Percentiles rank a stretch among this genome's conserved stretches.
Conservation (phyloP, 495 filamentous ascomycete genomes). For the Xylaria sp. region DNA sequence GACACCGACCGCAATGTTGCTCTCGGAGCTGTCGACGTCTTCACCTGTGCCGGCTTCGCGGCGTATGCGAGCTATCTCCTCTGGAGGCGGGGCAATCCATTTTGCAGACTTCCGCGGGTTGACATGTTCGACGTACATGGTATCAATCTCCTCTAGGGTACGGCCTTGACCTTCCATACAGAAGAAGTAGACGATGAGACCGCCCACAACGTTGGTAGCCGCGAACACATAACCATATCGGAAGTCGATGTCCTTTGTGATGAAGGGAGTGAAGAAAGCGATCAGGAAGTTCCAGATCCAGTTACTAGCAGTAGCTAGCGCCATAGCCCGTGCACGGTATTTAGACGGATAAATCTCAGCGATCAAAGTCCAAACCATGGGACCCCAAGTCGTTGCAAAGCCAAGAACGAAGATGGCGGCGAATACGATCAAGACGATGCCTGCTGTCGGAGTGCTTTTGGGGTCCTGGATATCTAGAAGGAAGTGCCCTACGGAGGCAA, state of each 20-base stretch:
- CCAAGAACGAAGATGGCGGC: slow-evolving; percentile 72
- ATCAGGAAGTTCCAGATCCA: slow-evolving; percentile 88
- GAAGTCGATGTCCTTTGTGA: slow-evolving; percentile 71
- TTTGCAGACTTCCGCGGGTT: slow-evolving; percentile 15
- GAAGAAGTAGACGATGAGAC: slow-evolving; percentile 76
- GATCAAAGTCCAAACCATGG: slow-evolving; percentile 77
- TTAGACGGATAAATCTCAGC: slow-evolving; percentile 77
- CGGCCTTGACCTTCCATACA: slow-evolving; percentile 59
- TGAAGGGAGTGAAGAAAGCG: slow-evolving; percentile 84
- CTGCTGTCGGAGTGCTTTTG: slow-evolving; percentile 58
- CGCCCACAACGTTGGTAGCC: slow-evolving; percentile 68
- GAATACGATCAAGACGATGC: slow-evolving; percentile 76
- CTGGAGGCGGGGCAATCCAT: slow-evolving; percentile 20
- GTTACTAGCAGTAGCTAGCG: slow-evolving; percentile 75
- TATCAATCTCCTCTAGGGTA: slow-evolving; percentile 66
- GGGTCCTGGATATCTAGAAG: slow-evolving; percentile 50
- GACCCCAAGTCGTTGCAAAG: slow-evolving; percentile 77
- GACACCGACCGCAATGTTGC: background rate
- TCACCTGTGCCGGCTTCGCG: slow-evolving; percentile 22
- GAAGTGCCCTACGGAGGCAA: slow-evolving; percentile 72
- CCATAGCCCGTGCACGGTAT: slow-evolving; percentile 74
- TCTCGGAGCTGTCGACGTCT: slow-evolving; percentile 3
- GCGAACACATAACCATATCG: slow-evolving; percentile 84
- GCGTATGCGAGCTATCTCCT: slow-evolving; percentile 24
- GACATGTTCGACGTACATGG: slow-evolving; percentile 63